Evolutionary conservation across 164 flowering plant genomes (phyloP).

Genomic region (Aristolochia contorta): DNA sequence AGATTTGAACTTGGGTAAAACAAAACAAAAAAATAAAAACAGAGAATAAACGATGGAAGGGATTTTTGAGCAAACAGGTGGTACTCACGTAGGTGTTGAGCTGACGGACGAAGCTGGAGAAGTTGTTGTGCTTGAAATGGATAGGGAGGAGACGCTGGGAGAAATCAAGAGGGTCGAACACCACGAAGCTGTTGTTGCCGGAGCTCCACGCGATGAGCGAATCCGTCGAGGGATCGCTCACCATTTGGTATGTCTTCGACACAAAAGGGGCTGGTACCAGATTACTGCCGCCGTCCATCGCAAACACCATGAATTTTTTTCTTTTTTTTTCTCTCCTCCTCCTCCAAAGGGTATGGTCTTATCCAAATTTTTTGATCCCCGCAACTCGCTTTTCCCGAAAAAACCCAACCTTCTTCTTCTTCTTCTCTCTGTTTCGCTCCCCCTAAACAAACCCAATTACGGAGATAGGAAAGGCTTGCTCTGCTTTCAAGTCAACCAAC

Average conservation of each 20-base stretch:
- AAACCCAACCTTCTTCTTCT: too few relatives aligned
- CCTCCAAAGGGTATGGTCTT: background rate
- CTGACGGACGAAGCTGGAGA: constrained; percentile 91
- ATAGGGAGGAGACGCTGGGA: constrained; percentile 55
- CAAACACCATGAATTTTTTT: background rate
- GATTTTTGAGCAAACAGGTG: background rate
- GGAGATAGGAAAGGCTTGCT: too few relatives aligned
- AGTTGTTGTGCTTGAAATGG: constrained; percentile 90
- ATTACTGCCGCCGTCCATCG: constrained; percentile 15
- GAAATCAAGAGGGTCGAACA: constrained; percentile 61
- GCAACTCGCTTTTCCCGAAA: background rate
- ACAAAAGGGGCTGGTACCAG: constrained; percentile 71
- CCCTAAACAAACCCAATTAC: too few relatives aligned
- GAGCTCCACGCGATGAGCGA: constrained; percentile 51
- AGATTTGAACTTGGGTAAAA: too few relatives aligned
- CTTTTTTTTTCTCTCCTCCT: too few relatives aligned
- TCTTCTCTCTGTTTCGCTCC: too few relatives aligned
- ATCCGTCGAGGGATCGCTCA: constrained; percentile 63
- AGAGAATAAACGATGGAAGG: too few relatives aligned
- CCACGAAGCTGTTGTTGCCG: constrained; percentile 74
- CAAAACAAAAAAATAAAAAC: too few relatives aligned
- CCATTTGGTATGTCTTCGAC: constrained; percentile 80
- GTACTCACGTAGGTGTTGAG: constrained; percentile 81
- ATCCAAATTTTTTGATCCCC: background rate
- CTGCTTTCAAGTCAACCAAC: too few relatives aligned